These are phyloP conservation scores for Colletotrichum coccodes DNA, from an alignment of 2,329 filamentous ascomycete species.

Conservation along the genomic window DNA sequence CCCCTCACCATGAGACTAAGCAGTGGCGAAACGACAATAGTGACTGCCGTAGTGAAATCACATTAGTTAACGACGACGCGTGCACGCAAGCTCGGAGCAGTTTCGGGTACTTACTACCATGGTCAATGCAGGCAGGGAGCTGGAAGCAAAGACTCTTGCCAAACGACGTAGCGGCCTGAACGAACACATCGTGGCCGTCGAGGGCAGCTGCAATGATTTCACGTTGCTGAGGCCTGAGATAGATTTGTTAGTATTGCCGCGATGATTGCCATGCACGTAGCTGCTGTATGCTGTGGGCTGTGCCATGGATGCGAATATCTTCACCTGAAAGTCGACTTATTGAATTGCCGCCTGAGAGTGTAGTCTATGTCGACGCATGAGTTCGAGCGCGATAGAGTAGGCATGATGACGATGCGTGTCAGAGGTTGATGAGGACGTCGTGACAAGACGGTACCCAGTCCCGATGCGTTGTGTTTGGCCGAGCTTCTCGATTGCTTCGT, in stretches of 20 bases:
- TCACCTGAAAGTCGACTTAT: conserved; percentile 78
- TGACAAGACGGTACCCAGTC: conserved; percentile 6
- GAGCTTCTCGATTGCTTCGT: conserved; percentile 11
- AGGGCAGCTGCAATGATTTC: conserved; percentile 88
- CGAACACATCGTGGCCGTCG: conserved; percentile 87
- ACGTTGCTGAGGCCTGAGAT: conserved; percentile 73
- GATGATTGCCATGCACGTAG: not conserved
- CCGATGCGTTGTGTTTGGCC: conserved; percentile 7
- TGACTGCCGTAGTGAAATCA: conserved; percentile 64
- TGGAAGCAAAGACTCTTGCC: conserved; percentile 96
- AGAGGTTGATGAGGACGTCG: conserved; percentile 16
- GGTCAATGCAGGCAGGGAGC: conserved; percentile 86
- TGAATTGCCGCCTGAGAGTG: conserved; percentile 78
- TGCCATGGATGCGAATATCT: conserved; percentile 28
- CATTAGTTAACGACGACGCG: conserved; percentile 36
- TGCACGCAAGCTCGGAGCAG: conserved; percentile 11
- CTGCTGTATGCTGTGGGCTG: not conserved
- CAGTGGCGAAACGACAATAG: conserved; percentile 89
- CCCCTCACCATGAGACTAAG: conserved; percentile 83
- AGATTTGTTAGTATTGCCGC: conserved; percentile 52
- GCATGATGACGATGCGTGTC: conserved; percentile 44
- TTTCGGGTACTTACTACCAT: conserved; percentile 73
- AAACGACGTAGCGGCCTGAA: conserved; percentile 91
- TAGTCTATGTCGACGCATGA: conserved; percentile 76
- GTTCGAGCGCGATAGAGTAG: conserved; percentile 53